Conservation (phyloP, 2,329 filamentous ascomycete species). For the Microcera coccophila region DNA sequence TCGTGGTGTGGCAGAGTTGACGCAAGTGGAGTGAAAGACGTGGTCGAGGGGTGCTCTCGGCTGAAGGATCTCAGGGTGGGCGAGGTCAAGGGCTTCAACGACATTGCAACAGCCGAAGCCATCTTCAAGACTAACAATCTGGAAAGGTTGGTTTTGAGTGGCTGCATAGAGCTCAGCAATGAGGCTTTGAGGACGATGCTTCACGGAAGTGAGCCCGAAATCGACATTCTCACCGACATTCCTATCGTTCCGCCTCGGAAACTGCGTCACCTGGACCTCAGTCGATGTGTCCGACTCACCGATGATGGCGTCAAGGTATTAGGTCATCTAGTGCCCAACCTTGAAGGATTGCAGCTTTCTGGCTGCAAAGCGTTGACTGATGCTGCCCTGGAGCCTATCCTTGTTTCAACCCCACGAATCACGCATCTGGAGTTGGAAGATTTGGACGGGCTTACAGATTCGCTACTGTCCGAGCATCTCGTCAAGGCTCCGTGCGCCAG, state of each 20-base stretch:
- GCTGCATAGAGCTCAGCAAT: constrained; percentile 75
- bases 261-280: constrained; percentile 80
- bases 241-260: constrained; percentile 73
- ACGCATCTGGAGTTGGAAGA: constrained; percentile 91
- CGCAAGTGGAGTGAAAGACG: constrained; percentile 66
- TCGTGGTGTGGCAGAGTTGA: constrained; percentile 91
- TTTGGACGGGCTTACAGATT: constrained; percentile 71
- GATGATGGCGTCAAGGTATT: constrained; percentile 67
- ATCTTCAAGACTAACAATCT: constrained; percentile 79
- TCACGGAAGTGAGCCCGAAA: constrained; percentile 69
- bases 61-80: constrained; percentile 78
- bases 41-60: constrained; percentile 68
- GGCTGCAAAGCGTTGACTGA: constrained; percentile 74
- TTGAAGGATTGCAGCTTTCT: constrained; percentile 80
- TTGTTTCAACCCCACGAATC: constrained; percentile 71
- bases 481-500: constrained; percentile 71
- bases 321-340: constrained; percentile 68
- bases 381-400: constrained; percentile 63
- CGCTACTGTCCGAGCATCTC: constrained; percentile 65
- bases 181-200: constrained; percentile 69
- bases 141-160: constrained; percentile 75
- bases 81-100: constrained; percentile 76
- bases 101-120: constrained; percentile 64
- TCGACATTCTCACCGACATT: constrained; percentile 74
- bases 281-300: constrained; percentile 71